Evolutionary conservation across 148 eudicot species (phyloP), one percentile per base, ranked within the genome.

Genomic region (Dianthus caryophyllus): DNA sequence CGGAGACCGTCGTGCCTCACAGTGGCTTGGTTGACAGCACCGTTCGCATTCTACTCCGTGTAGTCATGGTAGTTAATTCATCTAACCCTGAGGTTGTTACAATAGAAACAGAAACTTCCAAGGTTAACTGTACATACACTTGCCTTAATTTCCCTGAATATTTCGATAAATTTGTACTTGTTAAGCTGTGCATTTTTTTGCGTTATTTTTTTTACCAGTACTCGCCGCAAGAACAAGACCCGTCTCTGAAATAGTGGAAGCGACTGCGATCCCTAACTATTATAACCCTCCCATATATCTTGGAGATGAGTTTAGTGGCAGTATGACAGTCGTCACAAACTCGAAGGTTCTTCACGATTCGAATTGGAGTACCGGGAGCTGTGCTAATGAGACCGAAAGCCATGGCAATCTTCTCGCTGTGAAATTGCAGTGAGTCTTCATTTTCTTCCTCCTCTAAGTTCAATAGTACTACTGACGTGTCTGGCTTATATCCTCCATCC

Each of bases 11-110:
- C 73, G 72, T 7, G 78, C 86, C 48, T 62, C 83, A 31, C 97
- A 90, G 77, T 94, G 99, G 99, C 97, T 94, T 63, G 99, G 99
- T 59, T 94, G 78, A 81, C 29, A n/a, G 29, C 20, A 48, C 24
- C 43, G 13, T 31, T 22, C 36, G 8, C 31, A 44, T 63, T 26
- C 9, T 63, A 43, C 66, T 43, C 21, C 15, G 52, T 46, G 17
- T 13, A 24, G 16, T 62, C 18, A 26, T 26, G 2, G 14, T 61
- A 6, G 25, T 58, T 11, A 31, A 26, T 61, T 27, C 41, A 26
- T 24, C 16, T 9, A 30, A 12, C 47, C 47, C 27, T 58, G 21
- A 27, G 51, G 50, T 21, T 59, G 16, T 59, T 24, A 18, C 6
- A 53, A 27, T 29, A 46, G 64, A 5, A 16, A 33, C 8, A 43